A percentile compares a stretch with the other conserved stretches of the same genome.
These are phyloP conservation scores for Suillus luteus DNA, from an alignment of 768 basidiomycete species.

Conservation along the genomic window DNA sequence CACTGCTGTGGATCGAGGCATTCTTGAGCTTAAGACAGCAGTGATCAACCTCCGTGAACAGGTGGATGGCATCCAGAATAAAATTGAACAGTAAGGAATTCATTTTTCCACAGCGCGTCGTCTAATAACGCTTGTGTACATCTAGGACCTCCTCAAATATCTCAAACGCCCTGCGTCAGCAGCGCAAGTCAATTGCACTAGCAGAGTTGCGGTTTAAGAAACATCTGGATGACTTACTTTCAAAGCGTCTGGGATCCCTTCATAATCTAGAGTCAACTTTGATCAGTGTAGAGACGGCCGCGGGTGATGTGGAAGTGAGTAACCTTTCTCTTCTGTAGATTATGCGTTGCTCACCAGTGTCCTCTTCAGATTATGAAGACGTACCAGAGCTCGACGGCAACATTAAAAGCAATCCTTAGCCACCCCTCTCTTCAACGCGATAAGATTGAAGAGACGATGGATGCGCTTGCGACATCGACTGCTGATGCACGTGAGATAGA, in stretches of 20 bases:
- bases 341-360: slow-evolving; percentile 1
- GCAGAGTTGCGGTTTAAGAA: slow-evolving; percentile 81
- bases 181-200: slow-evolving; percentile 74
- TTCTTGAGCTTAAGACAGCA: slow-evolving; percentile 77
- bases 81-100: slow-evolving; percentile 69
- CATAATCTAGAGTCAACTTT: slow-evolving; percentile 77
- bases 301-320: slow-evolving; percentile 81
- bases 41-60: slow-evolving; percentile 68
- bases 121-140: neutral
- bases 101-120: neutral
- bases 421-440: slow-evolving; percentile 82
- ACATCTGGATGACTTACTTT: slow-evolving; percentile 73
- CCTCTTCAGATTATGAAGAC: slow-evolving; percentile 73
- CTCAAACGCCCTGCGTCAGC: slow-evolving; percentile 60
- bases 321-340: slow-evolving; percentile 4
- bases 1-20: slow-evolving; percentile 78
- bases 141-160: slow-evolving; percentile 69
- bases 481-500: slow-evolving; percentile 84
- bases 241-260: slow-evolving; percentile 73
- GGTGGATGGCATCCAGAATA: slow-evolving; percentile 64
- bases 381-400: slow-evolving; percentile 81
- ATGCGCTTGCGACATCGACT: slow-evolving; percentile 81
- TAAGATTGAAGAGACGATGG: slow-evolving; percentile 83
- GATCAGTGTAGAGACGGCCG: slow-evolving; percentile 84
- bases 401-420: slow-evolving; percentile 72